phyloP scores from a whole-genome alignment of 805 yeast genomes.

The Lipomyces anomalus region DNA sequence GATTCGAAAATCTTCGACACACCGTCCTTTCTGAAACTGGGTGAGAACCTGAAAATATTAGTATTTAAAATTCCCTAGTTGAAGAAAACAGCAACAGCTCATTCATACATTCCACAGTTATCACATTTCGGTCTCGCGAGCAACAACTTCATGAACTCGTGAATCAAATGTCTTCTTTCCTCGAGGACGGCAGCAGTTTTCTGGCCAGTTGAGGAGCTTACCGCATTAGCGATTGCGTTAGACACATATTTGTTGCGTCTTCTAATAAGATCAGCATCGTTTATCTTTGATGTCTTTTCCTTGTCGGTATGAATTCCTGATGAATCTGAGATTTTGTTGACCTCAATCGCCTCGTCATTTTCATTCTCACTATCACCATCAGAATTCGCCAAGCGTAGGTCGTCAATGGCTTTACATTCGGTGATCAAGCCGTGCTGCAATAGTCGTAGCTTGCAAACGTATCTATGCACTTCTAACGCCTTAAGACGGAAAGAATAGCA shows the following conservation, averaged over 20 bases:
- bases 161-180: slow-evolving; percentile 66
- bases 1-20: slow-evolving; percentile 86
- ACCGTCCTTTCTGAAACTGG: slow-evolving; percentile 92
- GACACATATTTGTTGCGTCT: slow-evolving; percentile 68
- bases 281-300: slow-evolving; percentile 30
- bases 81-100: not conserved
- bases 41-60: slow-evolving; percentile 49
- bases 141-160: slow-evolving; percentile 68
- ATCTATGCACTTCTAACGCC: slow-evolving; percentile 64
- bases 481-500: slow-evolving; percentile 81
- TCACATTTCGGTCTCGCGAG: slow-evolving; percentile 83
- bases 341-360: slow-evolving; percentile 41
- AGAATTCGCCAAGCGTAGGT: slow-evolving; percentile 39
- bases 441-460: slow-evolving; percentile 68
- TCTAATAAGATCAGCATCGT: slow-evolving; percentile 42
- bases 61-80: not conserved
- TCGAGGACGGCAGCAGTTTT: slow-evolving; percentile 80
- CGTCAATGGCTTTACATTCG: slow-evolving; percentile 70
- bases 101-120: slow-evolving; percentile 75
- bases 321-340: slow-evolving; percentile 27
- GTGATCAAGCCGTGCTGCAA: slow-evolving; percentile 83
- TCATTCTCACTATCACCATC: slow-evolving; percentile 49
- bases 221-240: slow-evolving; percentile 45
- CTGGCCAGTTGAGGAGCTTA: slow-evolving; percentile 59
- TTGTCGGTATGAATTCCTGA: slow-evolving; percentile 38